Conservation (phyloP, 192 early-diverging fungal genomes). For the Martensiomyces pterosporus region DNA sequence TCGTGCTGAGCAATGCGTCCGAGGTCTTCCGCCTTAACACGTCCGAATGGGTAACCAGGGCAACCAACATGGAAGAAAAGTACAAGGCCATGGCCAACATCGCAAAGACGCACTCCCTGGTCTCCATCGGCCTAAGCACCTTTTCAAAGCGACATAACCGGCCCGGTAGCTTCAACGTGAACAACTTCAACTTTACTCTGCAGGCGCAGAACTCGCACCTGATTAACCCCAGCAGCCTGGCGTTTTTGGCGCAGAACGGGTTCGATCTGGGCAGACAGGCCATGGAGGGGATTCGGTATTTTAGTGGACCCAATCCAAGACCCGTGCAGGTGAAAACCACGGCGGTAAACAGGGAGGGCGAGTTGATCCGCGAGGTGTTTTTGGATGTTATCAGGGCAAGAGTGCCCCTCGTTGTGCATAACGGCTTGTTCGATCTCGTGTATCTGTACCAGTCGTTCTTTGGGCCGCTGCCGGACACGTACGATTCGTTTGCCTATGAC, state of each 20-base stretch:
- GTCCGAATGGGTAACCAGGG: slow-evolving; percentile 34
- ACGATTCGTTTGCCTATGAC: slow-evolving; percentile 73
- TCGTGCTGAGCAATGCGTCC: slow-evolving; percentile 50
- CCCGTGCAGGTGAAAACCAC: slow-evolving; percentile 20
- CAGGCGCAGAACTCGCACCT: slow-evolving; percentile 56
- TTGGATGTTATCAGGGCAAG: slow-evolving; percentile 45
- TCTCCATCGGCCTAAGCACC: slow-evolving; percentile 73
- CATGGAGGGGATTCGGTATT: slow-evolving; percentile 73
- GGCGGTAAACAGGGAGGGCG: slow-evolving; percentile 31
- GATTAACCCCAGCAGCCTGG: slow-evolving; percentile 65
- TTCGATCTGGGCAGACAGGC: slow-evolving; percentile 83
- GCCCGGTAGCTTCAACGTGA: slow-evolving; percentile 61
- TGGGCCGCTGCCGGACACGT: slow-evolving; percentile 64
- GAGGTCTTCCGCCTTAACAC: slow-evolving; percentile 25
- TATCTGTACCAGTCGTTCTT: slow-evolving; percentile 92
- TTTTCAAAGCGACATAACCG: slow-evolving; percentile 18
- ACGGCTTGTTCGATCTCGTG: slow-evolving; percentile 89
- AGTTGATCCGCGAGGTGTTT: slow-evolving; percentile 56
- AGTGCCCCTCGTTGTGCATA: slow-evolving; percentile 83
- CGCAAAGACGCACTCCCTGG: slow-evolving; percentile 70
- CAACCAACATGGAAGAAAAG: slow-evolving; percentile 74
- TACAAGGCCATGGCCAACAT: slow-evolving; percentile 72
- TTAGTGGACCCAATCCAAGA: slow-evolving; percentile 52
- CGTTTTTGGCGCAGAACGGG: slow-evolving; percentile 79
- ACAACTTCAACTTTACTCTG: slow-evolving; percentile 53